Conservation (phyloP, 1,284 basidiomycete genomes). For the Pseudozyma sp. region DNA sequence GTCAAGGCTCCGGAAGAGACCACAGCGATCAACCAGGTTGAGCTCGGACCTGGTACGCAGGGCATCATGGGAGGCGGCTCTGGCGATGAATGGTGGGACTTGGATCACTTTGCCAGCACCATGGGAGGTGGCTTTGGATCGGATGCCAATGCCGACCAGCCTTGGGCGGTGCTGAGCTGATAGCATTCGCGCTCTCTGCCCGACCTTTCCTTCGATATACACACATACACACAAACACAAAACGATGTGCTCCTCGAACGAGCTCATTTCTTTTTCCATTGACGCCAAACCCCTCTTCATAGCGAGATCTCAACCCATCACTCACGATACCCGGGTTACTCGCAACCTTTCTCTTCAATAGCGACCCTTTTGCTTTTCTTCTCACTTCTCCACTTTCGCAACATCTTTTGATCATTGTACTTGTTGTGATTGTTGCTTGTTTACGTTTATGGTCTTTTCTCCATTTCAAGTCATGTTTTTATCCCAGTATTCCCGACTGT, state of each 20-base stretch:
- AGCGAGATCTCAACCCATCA: background rate
- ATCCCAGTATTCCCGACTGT: constrained; percentile 4
- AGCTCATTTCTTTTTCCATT: background rate
- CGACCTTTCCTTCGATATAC: background rate
- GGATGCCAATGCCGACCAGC: constrained; percentile 47
- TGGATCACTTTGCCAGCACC: constrained; percentile 51
- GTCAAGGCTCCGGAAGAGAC: constrained; percentile 30
- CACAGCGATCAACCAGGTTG: constrained; percentile 43
- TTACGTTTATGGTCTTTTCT: constrained; percentile 6
- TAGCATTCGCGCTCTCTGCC: background rate
- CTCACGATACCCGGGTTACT: constrained; percentile 30
- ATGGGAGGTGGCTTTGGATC: constrained; percentile 35
- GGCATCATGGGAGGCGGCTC: constrained; percentile 37
- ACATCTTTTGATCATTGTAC: constrained; percentile 8
- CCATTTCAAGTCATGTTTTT: constrained; percentile 8
- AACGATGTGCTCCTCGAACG: constrained; percentile 8
- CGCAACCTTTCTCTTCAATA: constrained; percentile 4
- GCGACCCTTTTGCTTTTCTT: background rate
- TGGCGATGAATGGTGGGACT: constrained; percentile 53
- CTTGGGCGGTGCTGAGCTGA: constrained; percentile 52
- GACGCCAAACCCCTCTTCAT: background rate
- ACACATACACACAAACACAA: constrained; percentile 8
- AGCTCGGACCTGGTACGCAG: constrained; percentile 49
- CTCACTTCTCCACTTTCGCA: constrained; percentile 19
- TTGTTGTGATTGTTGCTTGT: constrained; percentile 13